These are phyloP conservation scores for Cladophialophora exuberans DNA, from an alignment of 2,329 filamentous ascomycete species.

Conservation along the genomic window DNA sequence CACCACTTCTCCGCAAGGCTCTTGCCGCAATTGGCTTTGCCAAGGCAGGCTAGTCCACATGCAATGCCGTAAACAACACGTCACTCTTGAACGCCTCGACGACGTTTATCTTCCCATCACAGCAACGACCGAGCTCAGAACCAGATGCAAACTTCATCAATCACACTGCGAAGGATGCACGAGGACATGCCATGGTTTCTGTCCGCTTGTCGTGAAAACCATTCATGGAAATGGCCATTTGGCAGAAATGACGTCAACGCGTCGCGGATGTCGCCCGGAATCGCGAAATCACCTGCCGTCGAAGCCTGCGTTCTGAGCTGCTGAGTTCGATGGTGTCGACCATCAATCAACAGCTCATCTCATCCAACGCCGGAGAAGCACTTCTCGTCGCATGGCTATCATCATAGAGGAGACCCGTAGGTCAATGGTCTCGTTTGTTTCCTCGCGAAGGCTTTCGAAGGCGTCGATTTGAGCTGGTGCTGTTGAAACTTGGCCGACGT, in stretches of 20 bases:
- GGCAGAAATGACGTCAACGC: conserved; percentile 26
- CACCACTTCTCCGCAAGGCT: background rate
- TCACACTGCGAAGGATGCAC: background rate
- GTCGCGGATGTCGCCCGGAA: conserved; percentile 13
- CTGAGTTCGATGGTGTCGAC: background rate
- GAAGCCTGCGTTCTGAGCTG: too few relatives aligned
- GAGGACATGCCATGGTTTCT: background rate
- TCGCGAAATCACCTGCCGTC: conserved; percentile 8
- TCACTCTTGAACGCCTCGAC: background rate
- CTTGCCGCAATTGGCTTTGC: conserved; percentile 9
- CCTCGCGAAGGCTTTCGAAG: background rate
- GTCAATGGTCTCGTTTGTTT: background rate
- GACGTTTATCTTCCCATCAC: background rate
- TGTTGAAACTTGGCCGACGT: background rate
- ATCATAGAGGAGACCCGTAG: background rate
- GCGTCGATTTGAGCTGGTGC: background rate
- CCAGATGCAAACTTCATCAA: background rate
- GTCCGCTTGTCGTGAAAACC: too few relatives aligned
- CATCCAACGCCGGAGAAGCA: background rate
- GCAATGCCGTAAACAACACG: conserved; percentile 1
- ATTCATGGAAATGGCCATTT: too few relatives aligned
- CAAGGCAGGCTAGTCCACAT: background rate
- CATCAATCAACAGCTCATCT: background rate
- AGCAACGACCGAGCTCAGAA: background rate
- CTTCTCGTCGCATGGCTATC: background rate